Evolutionary conservation across 2,329 filamentous ascomycete species (phyloP).

Genomic region (Ceratocystis albifundus): DNA sequence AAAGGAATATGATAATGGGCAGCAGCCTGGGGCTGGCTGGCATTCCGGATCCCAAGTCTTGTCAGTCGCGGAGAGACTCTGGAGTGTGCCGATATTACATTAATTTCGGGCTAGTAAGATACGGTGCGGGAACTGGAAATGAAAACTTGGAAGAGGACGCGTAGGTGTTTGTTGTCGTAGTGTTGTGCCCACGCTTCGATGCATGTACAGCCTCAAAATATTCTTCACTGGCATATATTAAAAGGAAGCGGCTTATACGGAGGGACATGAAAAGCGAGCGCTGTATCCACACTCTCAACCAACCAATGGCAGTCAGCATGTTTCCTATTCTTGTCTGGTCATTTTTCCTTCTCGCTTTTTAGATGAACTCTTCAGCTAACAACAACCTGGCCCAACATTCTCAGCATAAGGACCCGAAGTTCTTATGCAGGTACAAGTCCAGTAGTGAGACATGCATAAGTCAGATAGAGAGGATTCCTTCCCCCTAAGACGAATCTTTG

Average conservation of each 20-base stretch:
- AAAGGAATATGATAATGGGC: too few species aligned
- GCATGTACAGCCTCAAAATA: not conserved
- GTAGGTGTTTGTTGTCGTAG: not conserved
- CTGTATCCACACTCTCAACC: not conserved
- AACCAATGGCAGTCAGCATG: not conserved
- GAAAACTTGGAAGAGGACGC: not conserved
- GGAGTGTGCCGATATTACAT: not conserved
- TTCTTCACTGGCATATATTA: not conserved
- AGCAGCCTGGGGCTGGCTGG: not conserved
- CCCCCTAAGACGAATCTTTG: constrained; percentile 8
- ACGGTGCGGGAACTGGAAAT: not conserved
- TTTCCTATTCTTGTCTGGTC: not conserved
- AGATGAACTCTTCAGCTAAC: not conserved
- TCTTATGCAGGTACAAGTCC: constrained; percentile 7
- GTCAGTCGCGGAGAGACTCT: not conserved
- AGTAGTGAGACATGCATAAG: constrained; percentile 1
- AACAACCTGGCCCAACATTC: not conserved
- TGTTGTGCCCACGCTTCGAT: not conserved
- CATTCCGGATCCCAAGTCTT: constrained; percentile 1
- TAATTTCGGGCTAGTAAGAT: not conserved
- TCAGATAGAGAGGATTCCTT: not conserved
- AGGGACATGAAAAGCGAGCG: not conserved
- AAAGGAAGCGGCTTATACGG: not conserved
- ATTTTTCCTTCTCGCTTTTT: not conserved
- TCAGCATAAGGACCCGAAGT: constrained; percentile 7